Evolutionary conservation across 164 flowering plant species (phyloP), one percentile per base, ranked within the genome.

Genomic region (Berberis thunbergii): DNA sequence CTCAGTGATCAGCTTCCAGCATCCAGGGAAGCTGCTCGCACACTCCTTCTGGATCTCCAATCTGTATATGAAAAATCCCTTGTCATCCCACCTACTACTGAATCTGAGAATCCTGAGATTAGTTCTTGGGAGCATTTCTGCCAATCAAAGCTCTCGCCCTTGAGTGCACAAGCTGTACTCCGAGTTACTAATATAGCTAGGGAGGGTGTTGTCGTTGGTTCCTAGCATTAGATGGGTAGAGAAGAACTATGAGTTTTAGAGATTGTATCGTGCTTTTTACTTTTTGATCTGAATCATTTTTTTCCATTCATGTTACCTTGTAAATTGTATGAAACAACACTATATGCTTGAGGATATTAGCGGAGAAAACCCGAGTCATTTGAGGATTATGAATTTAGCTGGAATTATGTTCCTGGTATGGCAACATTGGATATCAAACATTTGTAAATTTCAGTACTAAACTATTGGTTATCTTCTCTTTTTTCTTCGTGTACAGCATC

Each of bases 1-100:
- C 89, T 91, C 48, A 88, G 86, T 64, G 97, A 91, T 71, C 84
- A 79, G 74, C 97, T 91, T 70, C 97, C 97, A n/a, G 96, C 82
- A 73, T 85, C 97, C 7, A 81, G 97, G 66, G 97, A 91, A 78
- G 91, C 96, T 60, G 96, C 97, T 64, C 88, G 97, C 26, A 67
- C 77, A 10, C 89, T 86, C 54, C 78, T 89, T 68, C 72, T 86
- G 79, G 89, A 86, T 75, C 76, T 91, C 62, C 91, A 84, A 73
- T 62, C 71, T 72, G 86, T 80, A 39, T 91, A 88, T 60, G 85
- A 83, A 69, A 83, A 83, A 72, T 76, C 76, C n/a, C 69, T 59
- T 13, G 53, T 66, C 41, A 60, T 50, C 6, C n/a, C 68, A 54
- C 67, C 78, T 56, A 26, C 72, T 60, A 61, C 71, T 2, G 76